Evolutionary conservation across 1,284 basidiomycete species (phyloP), one percentile per base, ranked within the genome.

Genomic region (Puccinia triticina): DNA sequence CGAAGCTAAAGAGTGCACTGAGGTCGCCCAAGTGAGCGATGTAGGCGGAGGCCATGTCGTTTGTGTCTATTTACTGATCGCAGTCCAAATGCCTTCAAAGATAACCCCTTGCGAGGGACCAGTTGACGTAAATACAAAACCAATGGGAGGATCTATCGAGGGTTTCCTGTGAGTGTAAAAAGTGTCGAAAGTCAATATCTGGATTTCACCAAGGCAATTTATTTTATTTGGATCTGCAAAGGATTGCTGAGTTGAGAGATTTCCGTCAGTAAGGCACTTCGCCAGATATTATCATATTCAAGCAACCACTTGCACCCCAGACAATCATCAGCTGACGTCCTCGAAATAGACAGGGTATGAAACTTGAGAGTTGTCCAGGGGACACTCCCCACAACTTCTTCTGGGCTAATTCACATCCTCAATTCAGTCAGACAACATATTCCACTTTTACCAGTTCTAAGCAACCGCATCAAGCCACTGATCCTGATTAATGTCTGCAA

Each of bases 21-120:
- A 80, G 67, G 40, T 80, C 77, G 46, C 77, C 77, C 32, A 78
- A 50, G 66, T 50, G 46, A n/a, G 46, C 59, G 23, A 78, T 55
- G n/a, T 61, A 64, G 26, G 40, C 64, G 11, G 64, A 78, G 8
- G 77, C 61, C 77, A 78, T 78, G n/a, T 66, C 48, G 8, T 50
- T 50, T 16, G 4, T 34, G 26, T 29, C 26, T 61, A 34, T 32
- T 32, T 4, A 34, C 16, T 32, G 73, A 32, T 40, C n/a, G 16
- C 18, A 32, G 59, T 61, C 29, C 43, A 50, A 4, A 2, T 32
- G 7, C 34, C 34, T 23, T 37, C 21, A 29, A 73, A n/a, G 10
- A 43, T 23, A 32, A 64, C 23, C 34, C 21, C 16, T 34, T 67
- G 32, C 40, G 21, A 46, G 50, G n/a, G 12, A 46, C 29, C 40